Evolutionary conservation across 352 stramenopile genomes (phyloP).

Genomic region (Phytophthora citrophthora): DNA sequence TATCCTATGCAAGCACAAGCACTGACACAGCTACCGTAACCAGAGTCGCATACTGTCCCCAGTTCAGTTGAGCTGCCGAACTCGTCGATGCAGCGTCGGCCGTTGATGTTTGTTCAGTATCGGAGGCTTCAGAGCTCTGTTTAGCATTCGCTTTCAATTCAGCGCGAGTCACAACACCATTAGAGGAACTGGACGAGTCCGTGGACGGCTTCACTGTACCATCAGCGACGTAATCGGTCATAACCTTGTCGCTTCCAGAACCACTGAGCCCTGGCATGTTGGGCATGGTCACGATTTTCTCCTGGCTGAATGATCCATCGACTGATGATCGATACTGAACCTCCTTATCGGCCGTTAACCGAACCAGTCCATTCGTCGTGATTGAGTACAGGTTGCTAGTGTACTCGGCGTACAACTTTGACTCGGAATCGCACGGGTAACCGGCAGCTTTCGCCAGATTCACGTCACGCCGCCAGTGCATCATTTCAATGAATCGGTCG

Average conservation of each 20-base stretch:
- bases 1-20: constrained; percentile 13
- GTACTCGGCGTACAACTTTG: constrained; percentile 53
- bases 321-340: constrained; percentile 40
- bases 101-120: constrained; percentile 7
- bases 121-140: background rate
- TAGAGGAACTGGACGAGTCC: background rate
- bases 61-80: background rate
- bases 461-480: constrained; percentile 53
- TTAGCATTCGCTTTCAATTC: background rate
- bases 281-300: constrained; percentile 17
- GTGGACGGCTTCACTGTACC: constrained; percentile 7
- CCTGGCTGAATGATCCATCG: constrained; percentile 29
- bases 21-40: background rate
- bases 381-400: constrained; percentile 43
- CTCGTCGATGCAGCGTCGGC: constrained; percentile 11
- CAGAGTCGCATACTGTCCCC: background rate
- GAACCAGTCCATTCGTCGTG: constrained; percentile 47
- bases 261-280: constrained; percentile 10
- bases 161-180: background rate
- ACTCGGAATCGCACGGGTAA: constrained; percentile 49
- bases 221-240: constrained; percentile 3
- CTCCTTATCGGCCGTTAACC: constrained; percentile 43
- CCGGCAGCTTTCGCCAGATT: constrained; percentile 46
- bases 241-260: constrained; percentile 8
- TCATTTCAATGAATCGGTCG: constrained; percentile 49